phyloP scores from a whole-genome alignment of 2,329 filamentous ascomycete species.

The Colletotrichum paranaense region DNA sequence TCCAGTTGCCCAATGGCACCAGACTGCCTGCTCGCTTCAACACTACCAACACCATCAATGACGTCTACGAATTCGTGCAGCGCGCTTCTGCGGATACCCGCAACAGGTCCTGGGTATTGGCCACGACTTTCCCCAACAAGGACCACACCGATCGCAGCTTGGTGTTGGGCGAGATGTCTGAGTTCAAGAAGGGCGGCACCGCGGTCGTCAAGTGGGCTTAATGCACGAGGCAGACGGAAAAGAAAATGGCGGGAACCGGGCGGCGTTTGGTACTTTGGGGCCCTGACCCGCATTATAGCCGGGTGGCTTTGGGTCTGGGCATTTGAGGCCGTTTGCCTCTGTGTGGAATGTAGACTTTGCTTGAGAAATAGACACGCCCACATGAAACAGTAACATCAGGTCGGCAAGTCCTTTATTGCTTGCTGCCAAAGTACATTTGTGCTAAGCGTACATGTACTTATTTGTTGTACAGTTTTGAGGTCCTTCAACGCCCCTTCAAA shows the following conservation, averaged over 20 bases:
- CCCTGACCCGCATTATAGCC: background rate
- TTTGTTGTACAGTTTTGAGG: slow-evolving; percentile 1
- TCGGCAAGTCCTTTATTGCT: background rate
- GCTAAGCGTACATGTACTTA: background rate
- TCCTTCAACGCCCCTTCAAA: slow-evolving; percentile 17
- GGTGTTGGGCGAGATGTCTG: slow-evolving; percentile 68
- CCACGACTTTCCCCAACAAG: slow-evolving; percentile 86
- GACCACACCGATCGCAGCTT: slow-evolving; percentile 76
- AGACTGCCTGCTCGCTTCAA: slow-evolving; percentile 86
- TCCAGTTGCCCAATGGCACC: slow-evolving; percentile 83
- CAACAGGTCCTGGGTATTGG: slow-evolving; percentile 76
- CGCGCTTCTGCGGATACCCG: slow-evolving; percentile 69
- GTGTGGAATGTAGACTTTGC: slow-evolving; percentile 32
- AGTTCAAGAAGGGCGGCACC: slow-evolving; percentile 75
- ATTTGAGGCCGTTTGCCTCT: slow-evolving; percentile 23
- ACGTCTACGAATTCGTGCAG: slow-evolving; percentile 81
- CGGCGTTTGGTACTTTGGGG: slow-evolving; percentile 33
- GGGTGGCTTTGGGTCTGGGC: background rate
- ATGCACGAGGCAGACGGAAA: background rate
- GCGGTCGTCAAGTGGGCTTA: slow-evolving; percentile 70
- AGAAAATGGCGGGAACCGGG: slow-evolving; percentile 13
- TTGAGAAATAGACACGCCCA: slow-evolving; percentile 26
- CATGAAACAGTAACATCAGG: background rate
- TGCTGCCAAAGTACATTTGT: background rate
- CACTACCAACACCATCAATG: slow-evolving; percentile 79